These are phyloP conservation scores for Periconia sp. DNA, from an alignment of 2,329 filamentous ascomycete genomes.

Conservation along the genomic window DNA sequence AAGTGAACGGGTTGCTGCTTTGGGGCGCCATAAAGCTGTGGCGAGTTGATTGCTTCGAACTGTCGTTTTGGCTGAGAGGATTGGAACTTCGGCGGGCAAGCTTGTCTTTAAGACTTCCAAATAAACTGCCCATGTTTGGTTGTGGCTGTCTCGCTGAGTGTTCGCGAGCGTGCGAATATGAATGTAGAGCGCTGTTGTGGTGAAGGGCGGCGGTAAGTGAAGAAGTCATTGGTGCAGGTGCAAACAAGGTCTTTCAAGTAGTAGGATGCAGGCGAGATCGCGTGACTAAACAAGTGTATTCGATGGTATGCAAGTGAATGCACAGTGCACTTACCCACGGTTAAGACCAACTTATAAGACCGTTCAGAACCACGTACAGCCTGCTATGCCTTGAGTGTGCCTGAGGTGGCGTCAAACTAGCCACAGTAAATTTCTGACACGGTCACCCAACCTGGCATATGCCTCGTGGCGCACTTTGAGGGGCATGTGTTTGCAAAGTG, in stretches of 20 bases:
- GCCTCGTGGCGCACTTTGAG: slow-evolving; percentile 4
- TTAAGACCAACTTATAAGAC: not conserved
- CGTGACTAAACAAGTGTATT: too few relatives aligned
- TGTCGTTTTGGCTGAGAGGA: slow-evolving; percentile 13
- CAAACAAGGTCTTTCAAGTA: too few relatives aligned
- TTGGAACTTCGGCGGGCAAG: slow-evolving; percentile 26
- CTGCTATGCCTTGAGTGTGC: not conserved
- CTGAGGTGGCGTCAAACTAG: not conserved
- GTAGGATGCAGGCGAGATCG: too few relatives aligned
- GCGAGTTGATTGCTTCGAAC: slow-evolving; percentile 12
- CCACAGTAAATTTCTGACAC: slow-evolving; percentile 3
- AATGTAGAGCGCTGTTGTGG: too few relatives aligned
- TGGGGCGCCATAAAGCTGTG: slow-evolving; percentile 22
- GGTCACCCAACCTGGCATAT: not conserved
- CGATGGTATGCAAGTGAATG: too few relatives aligned
- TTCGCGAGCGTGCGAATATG: too few relatives aligned
- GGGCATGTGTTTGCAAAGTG: not conserved
- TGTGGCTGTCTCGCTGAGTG: slow-evolving; percentile 3
- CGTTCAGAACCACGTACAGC: not conserved
- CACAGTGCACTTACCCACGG: too few relatives aligned
- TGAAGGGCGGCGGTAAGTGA: too few relatives aligned
- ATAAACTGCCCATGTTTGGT: slow-evolving; percentile 16
- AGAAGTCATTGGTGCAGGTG: too few relatives aligned
- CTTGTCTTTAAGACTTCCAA: slow-evolving; percentile 32
- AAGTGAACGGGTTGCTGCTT: slow-evolving; percentile 24